Conservation (phyloP, 495 filamentous ascomycete genomes). For the Lepraria neglecta region DNA sequence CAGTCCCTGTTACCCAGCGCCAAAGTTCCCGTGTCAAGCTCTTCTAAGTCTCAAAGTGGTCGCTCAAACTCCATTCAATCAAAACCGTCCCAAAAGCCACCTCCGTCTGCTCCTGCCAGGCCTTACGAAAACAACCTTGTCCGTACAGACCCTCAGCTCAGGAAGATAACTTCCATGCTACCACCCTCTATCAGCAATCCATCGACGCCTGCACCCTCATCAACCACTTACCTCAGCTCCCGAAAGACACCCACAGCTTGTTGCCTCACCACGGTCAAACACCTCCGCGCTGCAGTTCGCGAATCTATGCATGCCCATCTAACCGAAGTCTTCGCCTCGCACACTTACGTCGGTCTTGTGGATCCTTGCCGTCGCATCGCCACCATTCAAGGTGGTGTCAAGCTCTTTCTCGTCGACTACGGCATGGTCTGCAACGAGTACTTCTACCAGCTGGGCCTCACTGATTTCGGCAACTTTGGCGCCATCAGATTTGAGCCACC, state of each 20-base stretch:
- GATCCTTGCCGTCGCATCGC: constrained; percentile 81
- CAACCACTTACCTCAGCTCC: constrained; percentile 56
- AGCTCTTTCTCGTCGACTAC: constrained; percentile 91
- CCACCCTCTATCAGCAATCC: constrained; percentile 38
- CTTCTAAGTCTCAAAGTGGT: constrained; percentile 29
- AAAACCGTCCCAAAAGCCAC: constrained; percentile 14
- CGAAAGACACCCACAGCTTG: constrained; percentile 63
- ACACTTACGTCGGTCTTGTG: constrained; percentile 90
- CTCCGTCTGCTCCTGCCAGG: constrained; percentile 47
- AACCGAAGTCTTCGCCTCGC: constrained; percentile 80
- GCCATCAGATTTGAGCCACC: constrained; percentile 71
- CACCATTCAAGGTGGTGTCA: constrained; percentile 88
- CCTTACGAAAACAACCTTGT: constrained; percentile 85
- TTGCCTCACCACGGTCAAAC: constrained; percentile 71
- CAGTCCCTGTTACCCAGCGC: constrained; percentile 75
- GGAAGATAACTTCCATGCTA: constrained; percentile 97
- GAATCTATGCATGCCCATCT: constrained; percentile 82
- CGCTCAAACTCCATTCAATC: constrained; percentile 24
- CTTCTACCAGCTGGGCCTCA: constrained; percentile 95
- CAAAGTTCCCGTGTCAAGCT: constrained; percentile 34
- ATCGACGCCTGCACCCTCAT: constrained; percentile 24
- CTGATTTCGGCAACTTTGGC: constrained; percentile 95
- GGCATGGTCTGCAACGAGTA: constrained; percentile 81
- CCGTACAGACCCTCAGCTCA: constrained; percentile 79
- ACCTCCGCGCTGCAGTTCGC: constrained; percentile 73